A percentile compares a stretch with the other conserved stretches of the same genome.
phyloP scores from a whole-genome alignment of 306 rosid genomes.

The Glycine latifolia region DNA sequence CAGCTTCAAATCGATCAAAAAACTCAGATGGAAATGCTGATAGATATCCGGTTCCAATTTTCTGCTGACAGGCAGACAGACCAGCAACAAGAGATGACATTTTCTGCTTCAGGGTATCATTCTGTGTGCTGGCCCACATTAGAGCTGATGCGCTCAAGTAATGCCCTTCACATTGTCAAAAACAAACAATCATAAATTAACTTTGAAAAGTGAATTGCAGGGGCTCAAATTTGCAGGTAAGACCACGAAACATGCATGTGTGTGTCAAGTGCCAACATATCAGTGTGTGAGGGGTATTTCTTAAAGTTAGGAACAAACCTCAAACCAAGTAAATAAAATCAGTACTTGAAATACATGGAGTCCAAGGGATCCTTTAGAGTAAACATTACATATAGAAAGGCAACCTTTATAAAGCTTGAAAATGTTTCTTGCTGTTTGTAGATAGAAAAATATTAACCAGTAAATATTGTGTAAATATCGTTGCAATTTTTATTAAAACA shows the following conservation, averaged over 20 bases:
- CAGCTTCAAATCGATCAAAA: constrained; percentile 77
- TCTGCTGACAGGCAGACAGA: constrained; percentile 74
- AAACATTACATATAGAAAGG: neutral
- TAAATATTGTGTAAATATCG: neutral
- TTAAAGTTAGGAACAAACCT: neutral
- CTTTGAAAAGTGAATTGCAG: constrained; percentile 35
- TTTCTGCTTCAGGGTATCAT: constrained; percentile 62
- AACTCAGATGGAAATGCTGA: constrained; percentile 84
- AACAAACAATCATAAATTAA: constrained; percentile 43
- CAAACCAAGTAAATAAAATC: constrained; percentile 22
- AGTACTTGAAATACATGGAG: constrained; percentile 1
- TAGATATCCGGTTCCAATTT: constrained; percentile 83
- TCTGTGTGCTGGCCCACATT: constrained; percentile 88
- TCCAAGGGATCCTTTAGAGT: neutral
- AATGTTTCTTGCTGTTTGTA: neutral
- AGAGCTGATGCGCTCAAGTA: constrained; percentile 89
- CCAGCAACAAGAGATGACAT: constrained; percentile 66
- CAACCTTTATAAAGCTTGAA: constrained; percentile 16
- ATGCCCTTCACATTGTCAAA: constrained; percentile 73
- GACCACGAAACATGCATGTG: neutral
- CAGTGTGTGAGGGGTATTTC: constrained; percentile 4
- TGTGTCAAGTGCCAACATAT: constrained; percentile 13
- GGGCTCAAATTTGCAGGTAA: neutral
- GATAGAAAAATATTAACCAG: neutral
- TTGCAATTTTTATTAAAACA: neutral